phyloP scores from a whole-genome alignment of 805 yeast species.

The Candida anglica region DNA sequence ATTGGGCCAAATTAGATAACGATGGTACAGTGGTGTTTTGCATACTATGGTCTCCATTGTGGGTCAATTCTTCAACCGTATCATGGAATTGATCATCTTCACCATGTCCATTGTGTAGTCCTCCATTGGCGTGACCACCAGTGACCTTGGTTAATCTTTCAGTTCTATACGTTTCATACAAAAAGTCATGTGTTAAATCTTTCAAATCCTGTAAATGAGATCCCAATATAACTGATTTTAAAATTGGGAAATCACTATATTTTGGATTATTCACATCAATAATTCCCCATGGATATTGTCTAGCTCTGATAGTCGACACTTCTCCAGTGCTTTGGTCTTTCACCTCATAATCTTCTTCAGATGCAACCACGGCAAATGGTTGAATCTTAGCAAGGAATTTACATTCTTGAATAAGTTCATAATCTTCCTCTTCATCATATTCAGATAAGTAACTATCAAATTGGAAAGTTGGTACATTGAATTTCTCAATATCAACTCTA shows the following conservation, averaged over 20 bases:
- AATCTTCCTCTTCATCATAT: constrained; percentile 71
- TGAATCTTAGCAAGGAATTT: constrained; percentile 57
- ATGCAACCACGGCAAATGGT: constrained; percentile 71
- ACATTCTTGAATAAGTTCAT: constrained; percentile 69
- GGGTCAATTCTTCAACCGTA: constrained; percentile 11
- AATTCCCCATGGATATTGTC: constrained; percentile 77
- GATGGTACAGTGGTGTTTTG: constrained; percentile 40
- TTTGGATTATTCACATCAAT: constrained; percentile 52
- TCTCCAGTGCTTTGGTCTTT: constrained; percentile 42
- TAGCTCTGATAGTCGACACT: constrained; percentile 43
- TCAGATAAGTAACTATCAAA: constrained; percentile 50
- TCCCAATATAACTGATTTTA: constrained; percentile 72
- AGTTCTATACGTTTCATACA: constrained; percentile 78
- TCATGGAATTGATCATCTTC: constrained; percentile 12
- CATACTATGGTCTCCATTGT: constrained; percentile 5
- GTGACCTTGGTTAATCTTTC: constrained; percentile 64
- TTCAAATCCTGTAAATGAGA: constrained; percentile 80
- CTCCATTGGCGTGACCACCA: constrained; percentile 19
- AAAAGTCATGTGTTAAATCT: constrained; percentile 71
- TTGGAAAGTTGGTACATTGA: constrained; percentile 71
- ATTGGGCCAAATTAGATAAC: constrained; percentile 59
- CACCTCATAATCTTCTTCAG: constrained; percentile 53
- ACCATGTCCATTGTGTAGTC: not conserved
- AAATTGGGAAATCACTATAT: constrained; percentile 49
- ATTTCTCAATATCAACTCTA: constrained; percentile 58